Base-by-base conservation (phyloP, 192 early-diverging fungal genomes). In the Umbelopsis isabellina region DNA sequence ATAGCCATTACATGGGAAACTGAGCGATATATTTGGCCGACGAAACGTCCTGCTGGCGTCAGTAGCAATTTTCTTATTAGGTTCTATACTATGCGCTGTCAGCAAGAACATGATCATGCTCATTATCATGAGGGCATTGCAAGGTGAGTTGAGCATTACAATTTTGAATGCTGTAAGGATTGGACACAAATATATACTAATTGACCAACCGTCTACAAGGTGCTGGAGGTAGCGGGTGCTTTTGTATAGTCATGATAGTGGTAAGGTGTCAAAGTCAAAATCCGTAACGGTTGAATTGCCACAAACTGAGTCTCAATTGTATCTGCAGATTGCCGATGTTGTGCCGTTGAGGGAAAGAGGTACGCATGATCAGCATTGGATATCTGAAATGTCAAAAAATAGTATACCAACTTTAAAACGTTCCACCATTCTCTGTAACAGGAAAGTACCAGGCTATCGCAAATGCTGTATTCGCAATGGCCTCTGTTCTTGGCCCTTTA, bases 401-500 rank as follows among this genome's bases (percentile, higher is more conserved):
- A 16, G 18, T 35, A 9, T 5, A 23, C 16, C 41, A 45, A 22
- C 8, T 27, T 25, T 44, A 22, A 70, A 6, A 25, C n/a, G 20
- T 20, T n/a, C 12, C 10, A 27, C 23, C 16, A 20, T 65, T 53
- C 23, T 12, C n/a, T 11, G 30, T 1, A 44, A 9, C 8, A 33
- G 13, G 30, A 33, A 49, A 47, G 25, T 95, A 92, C 76, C 89
- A 94, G 78, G 87, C 88, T 8, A 72, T 95, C 30, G 85, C 94
- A 41, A 90, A 89, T 58, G 88, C 88, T 68, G 88, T 91, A 2
- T 95, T 94, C 82, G 94, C 88, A 7, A 68, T 95, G 45, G 82
- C 94, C 2, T 91, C 89, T 11, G 88, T 95, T 8, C 67, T 93
- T 30, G 96, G 93, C 5, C 96, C 96, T 8, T 75, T 98, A n/a